Conservation (phyloP, 75 land plant genomes). For the Pinus albicaulis region DNA sequence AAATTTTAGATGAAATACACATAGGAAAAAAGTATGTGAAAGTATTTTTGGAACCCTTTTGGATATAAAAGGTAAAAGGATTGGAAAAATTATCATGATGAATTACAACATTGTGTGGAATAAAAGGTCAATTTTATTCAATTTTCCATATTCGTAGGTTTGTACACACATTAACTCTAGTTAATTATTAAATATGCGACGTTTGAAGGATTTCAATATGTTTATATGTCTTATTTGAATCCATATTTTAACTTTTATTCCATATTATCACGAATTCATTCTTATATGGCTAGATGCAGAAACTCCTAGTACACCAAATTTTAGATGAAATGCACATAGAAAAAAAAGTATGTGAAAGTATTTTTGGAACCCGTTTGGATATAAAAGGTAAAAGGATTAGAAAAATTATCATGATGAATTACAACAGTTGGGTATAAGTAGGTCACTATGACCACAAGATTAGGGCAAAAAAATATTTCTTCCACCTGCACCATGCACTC, state of each 20-base stretch:
- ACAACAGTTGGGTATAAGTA: constrained; percentile 9
- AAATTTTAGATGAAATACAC: constrained; percentile 11
- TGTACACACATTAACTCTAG: no score
- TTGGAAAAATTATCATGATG: constrained; percentile 1
- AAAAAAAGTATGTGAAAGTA: constrained; percentile 20
- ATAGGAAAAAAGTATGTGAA: constrained; percentile 23
- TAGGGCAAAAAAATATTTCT: background rate
- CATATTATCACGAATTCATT: background rate
- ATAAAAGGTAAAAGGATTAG: constrained; percentile 29
- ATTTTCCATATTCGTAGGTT: constrained; percentile 14
- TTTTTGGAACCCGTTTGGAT: constrained; percentile 19
- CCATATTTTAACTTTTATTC: no score
- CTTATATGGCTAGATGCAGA: constrained; percentile 16
- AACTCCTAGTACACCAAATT: no score
- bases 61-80: constrained; percentile 31
- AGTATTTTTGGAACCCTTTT: constrained; percentile 21
- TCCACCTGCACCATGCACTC: constrained; percentile 7
- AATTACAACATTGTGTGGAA: background rate
- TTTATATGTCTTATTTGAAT: no score
- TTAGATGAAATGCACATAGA: constrained; percentile 20
- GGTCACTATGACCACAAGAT: constrained; percentile 3
- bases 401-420: constrained; percentile 9
- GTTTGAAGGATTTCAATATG: no score
- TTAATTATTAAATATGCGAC: no score
- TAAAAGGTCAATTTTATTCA: constrained; percentile 15